Evolutionary conservation across 306 rosid species (phyloP).

Genomic region (Crataegus laevigata): DNA sequence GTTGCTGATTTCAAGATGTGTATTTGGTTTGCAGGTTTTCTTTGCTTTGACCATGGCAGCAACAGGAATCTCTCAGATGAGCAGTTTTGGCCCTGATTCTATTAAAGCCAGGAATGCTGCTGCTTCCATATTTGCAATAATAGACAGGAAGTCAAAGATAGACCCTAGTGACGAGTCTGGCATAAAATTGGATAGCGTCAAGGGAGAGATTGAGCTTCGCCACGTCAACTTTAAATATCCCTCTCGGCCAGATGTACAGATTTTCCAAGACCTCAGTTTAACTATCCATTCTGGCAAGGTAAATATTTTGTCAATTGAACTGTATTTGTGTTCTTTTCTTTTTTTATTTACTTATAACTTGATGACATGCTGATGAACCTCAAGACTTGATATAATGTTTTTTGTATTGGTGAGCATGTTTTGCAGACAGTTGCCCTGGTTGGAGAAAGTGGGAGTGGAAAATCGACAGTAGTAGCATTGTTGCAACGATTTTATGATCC

Average conservation of each 20-base stretch:
- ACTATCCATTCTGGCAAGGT: slow-evolving; percentile 74
- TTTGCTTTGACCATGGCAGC: slow-evolving; percentile 83
- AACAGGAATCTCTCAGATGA: slow-evolving; percentile 52
- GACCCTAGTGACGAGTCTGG: slow-evolving; percentile 68
- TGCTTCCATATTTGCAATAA: slow-evolving; percentile 53
- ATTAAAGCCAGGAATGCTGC: slow-evolving; percentile 52
- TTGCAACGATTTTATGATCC: slow-evolving; percentile 83
- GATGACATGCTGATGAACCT: not conserved
- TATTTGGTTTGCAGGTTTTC: slow-evolving; percentile 51
- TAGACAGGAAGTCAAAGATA: slow-evolving; percentile 49
- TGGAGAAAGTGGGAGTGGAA: slow-evolving; percentile 95
- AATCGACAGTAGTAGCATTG: slow-evolving; percentile 72
- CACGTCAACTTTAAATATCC: slow-evolving; percentile 70
- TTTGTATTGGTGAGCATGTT: not conserved
- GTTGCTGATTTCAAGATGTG: not conserved
- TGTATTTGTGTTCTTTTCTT: not conserved
- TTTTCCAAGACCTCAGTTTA: slow-evolving; percentile 61
- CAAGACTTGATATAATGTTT: not conserved
- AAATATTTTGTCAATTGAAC: not conserved
- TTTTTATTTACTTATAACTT: not conserved
- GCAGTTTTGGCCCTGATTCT: slow-evolving; percentile 53
- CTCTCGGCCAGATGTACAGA: slow-evolving; percentile 64
- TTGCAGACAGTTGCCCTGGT: slow-evolving; percentile 72
- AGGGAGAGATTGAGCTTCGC: slow-evolving; percentile 55
- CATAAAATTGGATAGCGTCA: slow-evolving; percentile 36